These are phyloP conservation scores for Biscogniauxia mediterranea DNA, from an alignment of 2,329 filamentous ascomycete species.

Conservation along the genomic window DNA sequence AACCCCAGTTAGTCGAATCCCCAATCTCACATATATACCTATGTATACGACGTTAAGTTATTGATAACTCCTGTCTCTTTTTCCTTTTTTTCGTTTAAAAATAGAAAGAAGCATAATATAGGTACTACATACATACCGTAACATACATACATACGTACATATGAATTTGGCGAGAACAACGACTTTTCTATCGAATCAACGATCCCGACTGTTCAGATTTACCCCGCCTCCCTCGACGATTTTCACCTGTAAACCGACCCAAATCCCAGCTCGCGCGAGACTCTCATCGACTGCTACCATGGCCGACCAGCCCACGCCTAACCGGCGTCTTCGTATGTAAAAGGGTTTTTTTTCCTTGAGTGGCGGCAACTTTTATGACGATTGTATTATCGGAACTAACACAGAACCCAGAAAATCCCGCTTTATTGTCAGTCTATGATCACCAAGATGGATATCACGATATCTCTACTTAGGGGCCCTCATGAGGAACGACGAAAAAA, in stretches of 20 bases:
- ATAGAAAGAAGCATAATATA: too few species aligned
- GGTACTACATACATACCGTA: background rate
- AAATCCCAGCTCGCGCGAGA: background rate
- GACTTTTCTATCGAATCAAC: constrained; percentile 5
- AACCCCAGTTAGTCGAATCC: too few species aligned
- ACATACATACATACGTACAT: too few species aligned
- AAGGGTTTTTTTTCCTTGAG: too few species aligned
- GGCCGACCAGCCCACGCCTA: background rate
- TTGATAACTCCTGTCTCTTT: too few species aligned
- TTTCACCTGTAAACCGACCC: background rate
- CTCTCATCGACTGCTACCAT: background rate
- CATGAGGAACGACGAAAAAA: too few species aligned
- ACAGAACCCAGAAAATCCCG: constrained; percentile 42
- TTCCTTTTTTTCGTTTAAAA: too few species aligned
- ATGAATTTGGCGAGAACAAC: constrained; percentile 9
- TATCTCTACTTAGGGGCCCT: too few species aligned
- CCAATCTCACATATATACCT: too few species aligned
- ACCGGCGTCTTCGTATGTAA: background rate
- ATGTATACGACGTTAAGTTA: too few species aligned
- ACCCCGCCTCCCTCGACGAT: background rate
- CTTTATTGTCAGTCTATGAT: constrained; percentile 45
- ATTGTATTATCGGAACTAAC: too few species aligned
- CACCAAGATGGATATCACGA: background rate
- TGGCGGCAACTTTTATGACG: too few species aligned
- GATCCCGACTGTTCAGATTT: constrained; percentile 6